A percentile compares a stretch with the other conserved stretches of the same genome.
phyloP scores from a whole-genome alignment of 176 grass and related monocot species.

The Lolium multiflorum region DNA sequence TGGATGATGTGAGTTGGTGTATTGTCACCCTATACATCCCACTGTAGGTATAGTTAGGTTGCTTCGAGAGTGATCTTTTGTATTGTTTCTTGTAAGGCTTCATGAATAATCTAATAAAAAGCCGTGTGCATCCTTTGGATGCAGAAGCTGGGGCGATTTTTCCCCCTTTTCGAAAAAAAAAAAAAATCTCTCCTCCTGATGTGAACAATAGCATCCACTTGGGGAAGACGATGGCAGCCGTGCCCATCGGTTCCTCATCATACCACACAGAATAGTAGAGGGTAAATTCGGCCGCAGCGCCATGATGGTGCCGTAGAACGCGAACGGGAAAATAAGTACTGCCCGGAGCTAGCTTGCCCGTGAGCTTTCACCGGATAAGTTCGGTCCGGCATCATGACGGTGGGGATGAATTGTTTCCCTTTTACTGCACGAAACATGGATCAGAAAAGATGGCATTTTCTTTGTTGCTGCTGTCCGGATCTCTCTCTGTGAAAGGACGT shows the following conservation, averaged over 20 bases:
- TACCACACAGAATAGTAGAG: neutral
- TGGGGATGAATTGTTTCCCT: conserved; percentile 21
- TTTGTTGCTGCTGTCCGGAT: neutral
- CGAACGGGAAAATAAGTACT: neutral
- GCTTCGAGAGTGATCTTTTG: too few species aligned
- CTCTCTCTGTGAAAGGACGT: neutral
- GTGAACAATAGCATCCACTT: too few species aligned
- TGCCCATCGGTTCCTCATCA: conserved; percentile 2
- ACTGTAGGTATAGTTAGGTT: too few species aligned
- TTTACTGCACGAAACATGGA: conserved; percentile 27
- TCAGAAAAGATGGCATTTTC: neutral
- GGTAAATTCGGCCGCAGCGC: neutral
- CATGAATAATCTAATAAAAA: too few species aligned
- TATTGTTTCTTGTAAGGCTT: too few species aligned
- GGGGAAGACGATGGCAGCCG: conserved; percentile 16
- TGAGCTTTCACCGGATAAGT: conserved; percentile 29
- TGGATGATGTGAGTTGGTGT: too few species aligned
- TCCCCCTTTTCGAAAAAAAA: too few species aligned
- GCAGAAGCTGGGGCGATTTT: too few species aligned
- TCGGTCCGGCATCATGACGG: conserved; percentile 18
- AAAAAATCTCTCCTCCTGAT: too few species aligned
- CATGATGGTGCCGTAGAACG: conserved; percentile 27
- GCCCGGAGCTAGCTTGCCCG: conserved; percentile 25
- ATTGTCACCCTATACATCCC: too few species aligned
- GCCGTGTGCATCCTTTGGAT: too few species aligned